Evolutionary conservation across 768 basidiomycete species (phyloP), one percentile per base, ranked within the genome.

Genomic region (Lentinula sp.): DNA sequence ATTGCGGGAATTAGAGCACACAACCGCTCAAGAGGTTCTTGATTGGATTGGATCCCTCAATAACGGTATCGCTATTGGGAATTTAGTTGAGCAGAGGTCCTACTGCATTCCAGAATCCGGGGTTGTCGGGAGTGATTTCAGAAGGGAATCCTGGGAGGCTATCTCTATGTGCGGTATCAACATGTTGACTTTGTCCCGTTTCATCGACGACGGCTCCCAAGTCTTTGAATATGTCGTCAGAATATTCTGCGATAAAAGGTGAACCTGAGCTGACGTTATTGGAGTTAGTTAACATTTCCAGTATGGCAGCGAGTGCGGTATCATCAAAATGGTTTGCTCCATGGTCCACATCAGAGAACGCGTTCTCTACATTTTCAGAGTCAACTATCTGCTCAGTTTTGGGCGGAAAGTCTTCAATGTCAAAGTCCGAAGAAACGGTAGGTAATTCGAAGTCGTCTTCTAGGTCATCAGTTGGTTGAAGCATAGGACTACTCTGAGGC

Each of bases 401-500:
- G 15, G 41, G n/a, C 23, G 46, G 18, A 1, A 20, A 7, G 13
- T 42, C 23, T 32, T 49, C 57, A n/a, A 72, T 73, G 37, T 77
- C 77, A 65, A 73, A 70, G 50, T 77, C 78, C 20, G 58, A 63
- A 7, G 62, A 55, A 42, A 48, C 43, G 15, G 60, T 55, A 20
- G 61, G 57, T 6, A 64, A 33, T 36, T 74, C 76, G 45, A 65
- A 64, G 36, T 79, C 75, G 15, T 67, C 68, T 36, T 58, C 65
- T 13, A 62, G 61, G 28, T 71, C 72, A 23, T 65, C 77, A 37
- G 76, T 62, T 28, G 53, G 41, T 9, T 48, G 48, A 16, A 80
- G 73, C 61, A 73, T 62, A 6, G 84, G 84, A 66, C 85, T 87
- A 15, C 76, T 77, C 7, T 81, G 83, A 7, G 81, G 79, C 10